Evolutionary conservation across 257 asterid species (phyloP), one percentile per base, ranked within the genome.

Genomic region (Jacaranda mimosifolia): DNA sequence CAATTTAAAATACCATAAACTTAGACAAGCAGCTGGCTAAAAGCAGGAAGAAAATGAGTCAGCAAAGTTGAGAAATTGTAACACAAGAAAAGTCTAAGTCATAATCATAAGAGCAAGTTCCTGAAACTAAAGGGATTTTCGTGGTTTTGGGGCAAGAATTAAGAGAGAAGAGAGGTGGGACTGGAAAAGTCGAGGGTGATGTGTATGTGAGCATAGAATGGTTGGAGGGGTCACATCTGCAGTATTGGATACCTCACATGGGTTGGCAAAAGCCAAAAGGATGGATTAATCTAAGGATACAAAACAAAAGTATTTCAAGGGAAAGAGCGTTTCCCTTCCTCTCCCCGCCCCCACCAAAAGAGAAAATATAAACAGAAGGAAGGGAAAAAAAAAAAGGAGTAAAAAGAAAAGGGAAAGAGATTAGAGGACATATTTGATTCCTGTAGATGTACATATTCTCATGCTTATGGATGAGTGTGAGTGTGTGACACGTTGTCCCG

Each of bases 231-330:
- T 85, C 90, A 83, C 89, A 79, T 84, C 88, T 64, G 65, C 70
- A 26, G 32, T 26, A 77, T 76, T 81, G 79, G 87, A 85, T 55
- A 42, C 72, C 76, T 89, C 93, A 89, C 93, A 89, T 89, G 92
- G 88, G 85, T 58, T 66, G 45, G 81, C 77, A 64, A 79, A 72
- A 65, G 75, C 83, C 87, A 81, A 79, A 83, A 49, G 59, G 68
- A 39, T 78, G 80, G 70, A 80, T 79, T 77, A 55, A 75, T 46
- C 49, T 59, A 78, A 57, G 57, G 19, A 74, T 18, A 58, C 74
- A 68, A 75, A 49, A 75, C 72, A 43, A 73, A 73, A 73, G 69
- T 18, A n/a, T 72, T 59, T 55, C 58, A 42, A 26, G 58, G 68
- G 45, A 13, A 3, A 5, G 39, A 62, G 79, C 14, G 57, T 53